A percentile compares a stretch with the other conserved stretches of the same genome.
phyloP scores from a whole-genome alignment of 805 yeast species.

The Myxozyma lipomycoides region DNA sequence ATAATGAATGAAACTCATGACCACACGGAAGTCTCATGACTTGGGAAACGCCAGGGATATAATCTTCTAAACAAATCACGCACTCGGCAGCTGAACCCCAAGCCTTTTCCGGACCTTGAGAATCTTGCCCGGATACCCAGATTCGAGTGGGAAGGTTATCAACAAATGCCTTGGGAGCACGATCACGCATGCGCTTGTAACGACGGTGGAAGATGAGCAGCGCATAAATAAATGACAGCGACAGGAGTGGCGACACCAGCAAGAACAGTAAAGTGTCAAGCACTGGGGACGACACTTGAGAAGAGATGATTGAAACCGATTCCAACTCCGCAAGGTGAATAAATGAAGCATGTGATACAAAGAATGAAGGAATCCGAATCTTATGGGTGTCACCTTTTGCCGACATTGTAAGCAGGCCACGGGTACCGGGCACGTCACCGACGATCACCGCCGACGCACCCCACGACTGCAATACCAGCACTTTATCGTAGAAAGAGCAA shows the following conservation, averaged over 20 bases:
- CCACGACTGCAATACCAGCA: slow-evolving; percentile 42
- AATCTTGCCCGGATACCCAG: slow-evolving; percentile 30
- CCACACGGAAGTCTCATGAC: slow-evolving; percentile 56
- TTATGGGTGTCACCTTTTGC: slow-evolving; percentile 45
- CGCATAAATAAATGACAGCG: slow-evolving; percentile 38
- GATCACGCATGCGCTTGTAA: slow-evolving; percentile 35
- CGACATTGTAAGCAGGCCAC: slow-evolving; percentile 54
- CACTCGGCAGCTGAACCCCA: slow-evolving; percentile 52
- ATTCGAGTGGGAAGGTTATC: slow-evolving; percentile 38
- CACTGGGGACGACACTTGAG: slow-evolving; percentile 34
- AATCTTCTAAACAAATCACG: slow-evolving; percentile 56
- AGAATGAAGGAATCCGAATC: slow-evolving; percentile 49
- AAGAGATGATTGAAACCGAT: slow-evolving; percentile 29
- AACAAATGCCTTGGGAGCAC: slow-evolving; percentile 40
- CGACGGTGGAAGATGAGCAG: slow-evolving; percentile 38
- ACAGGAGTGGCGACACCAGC: slow-evolving; percentile 41
- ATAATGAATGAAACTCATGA: slow-evolving; percentile 56
- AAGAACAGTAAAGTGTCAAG: slow-evolving; percentile 39
- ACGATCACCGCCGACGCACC: slow-evolving; percentile 54
- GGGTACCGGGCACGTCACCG: slow-evolving; percentile 49
- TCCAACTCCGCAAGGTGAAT: slow-evolving; percentile 21
- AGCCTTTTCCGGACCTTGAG: slow-evolving; percentile 32
- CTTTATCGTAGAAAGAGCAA: slow-evolving; percentile 54
- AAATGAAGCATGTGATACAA: slow-evolving; percentile 48
- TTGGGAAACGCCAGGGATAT: slow-evolving; percentile 44